phyloP scores from a whole-genome alignment of 1,284 basidiomycete genomes.

The Neonothopanus nambi region DNA sequence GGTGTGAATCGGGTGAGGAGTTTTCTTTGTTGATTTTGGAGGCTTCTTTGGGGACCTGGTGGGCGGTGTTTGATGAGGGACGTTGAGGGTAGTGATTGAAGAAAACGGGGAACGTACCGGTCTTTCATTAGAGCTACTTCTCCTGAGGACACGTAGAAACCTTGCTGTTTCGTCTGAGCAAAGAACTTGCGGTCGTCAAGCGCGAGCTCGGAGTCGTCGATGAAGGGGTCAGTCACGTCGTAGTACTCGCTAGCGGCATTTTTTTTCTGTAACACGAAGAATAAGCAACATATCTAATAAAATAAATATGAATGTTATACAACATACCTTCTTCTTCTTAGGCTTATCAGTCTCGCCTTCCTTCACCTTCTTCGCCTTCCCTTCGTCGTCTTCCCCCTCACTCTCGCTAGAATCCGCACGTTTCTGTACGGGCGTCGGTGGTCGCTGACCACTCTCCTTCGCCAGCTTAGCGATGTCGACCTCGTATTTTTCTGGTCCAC shows the following conservation, averaged over 20 bases:
- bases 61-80: not conserved
- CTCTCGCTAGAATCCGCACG: conserved; percentile 46
- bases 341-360: conserved; percentile 33
- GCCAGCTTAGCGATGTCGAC: conserved; percentile 62
- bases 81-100: too few relatives aligned
- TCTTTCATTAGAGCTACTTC: conserved; percentile 82
- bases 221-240: conserved; percentile 91
- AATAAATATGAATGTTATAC: not conserved
- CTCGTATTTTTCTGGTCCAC: conserved; percentile 70
- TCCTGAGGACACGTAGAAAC: conserved; percentile 89
- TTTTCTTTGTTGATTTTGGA: conserved; percentile 9
- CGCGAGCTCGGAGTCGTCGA: conserved; percentile 94
- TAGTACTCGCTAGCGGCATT: conserved; percentile 72
- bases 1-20: not conserved
- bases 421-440: conserved; percentile 52
- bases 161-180: conserved; percentile 91
- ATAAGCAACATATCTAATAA: conserved; percentile 5
- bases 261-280: conserved; percentile 45
- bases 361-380: conserved; percentile 41
- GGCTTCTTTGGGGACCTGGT: conserved; percentile 15
- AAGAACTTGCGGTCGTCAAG: conserved; percentile 90
- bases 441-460: conserved; percentile 63
- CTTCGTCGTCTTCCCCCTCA: conserved; percentile 51
- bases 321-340: conserved; percentile 16
- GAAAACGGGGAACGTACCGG: conserved; percentile 42